Percentiles rank a stretch among this genome's conserved stretches.
Conservation (phyloP, 2,329 filamentous ascomycete genomes). For the Epichloe festucae region DNA sequence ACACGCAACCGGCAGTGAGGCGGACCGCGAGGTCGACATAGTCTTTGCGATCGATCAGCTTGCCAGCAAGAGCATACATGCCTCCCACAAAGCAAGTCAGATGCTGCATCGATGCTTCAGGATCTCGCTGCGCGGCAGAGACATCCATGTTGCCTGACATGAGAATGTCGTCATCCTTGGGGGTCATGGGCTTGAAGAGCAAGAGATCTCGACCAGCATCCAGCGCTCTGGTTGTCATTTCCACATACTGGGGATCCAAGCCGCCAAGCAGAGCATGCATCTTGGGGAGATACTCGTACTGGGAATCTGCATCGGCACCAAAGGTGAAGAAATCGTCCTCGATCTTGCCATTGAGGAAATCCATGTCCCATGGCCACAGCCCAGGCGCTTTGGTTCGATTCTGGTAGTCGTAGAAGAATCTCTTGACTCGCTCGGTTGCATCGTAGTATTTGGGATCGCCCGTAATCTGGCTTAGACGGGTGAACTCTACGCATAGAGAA, state of each 20-base stretch:
- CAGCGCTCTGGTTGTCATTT: slow-evolving; percentile 51
- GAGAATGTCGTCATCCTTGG: slow-evolving; percentile 45
- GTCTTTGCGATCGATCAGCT: slow-evolving; percentile 38
- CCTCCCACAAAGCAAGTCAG: slow-evolving; percentile 59
- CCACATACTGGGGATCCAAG: slow-evolving; percentile 44
- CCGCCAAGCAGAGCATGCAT: slow-evolving; percentile 53
- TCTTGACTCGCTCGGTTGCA: slow-evolving; percentile 60
- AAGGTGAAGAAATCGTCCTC: slow-evolving; percentile 27
- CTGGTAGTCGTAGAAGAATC: slow-evolving; percentile 52
- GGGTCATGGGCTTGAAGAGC: slow-evolving; percentile 56
- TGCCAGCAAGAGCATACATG: slow-evolving; percentile 54
- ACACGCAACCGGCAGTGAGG: slow-evolving; percentile 39
- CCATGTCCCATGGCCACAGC: slow-evolving; percentile 56
- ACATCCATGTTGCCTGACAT: slow-evolving; percentile 34
- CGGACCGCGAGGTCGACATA: slow-evolving; percentile 33
- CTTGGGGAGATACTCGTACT: slow-evolving; percentile 50
- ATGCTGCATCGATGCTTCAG: slow-evolving; percentile 36
- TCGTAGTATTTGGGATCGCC: slow-evolving; percentile 63
- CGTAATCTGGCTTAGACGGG: slow-evolving; percentile 59
- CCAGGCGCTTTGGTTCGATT: slow-evolving; percentile 55
- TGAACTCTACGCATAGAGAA: slow-evolving; percentile 63
- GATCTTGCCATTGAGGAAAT: slow-evolving; percentile 42
- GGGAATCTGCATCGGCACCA: slow-evolving; percentile 33
- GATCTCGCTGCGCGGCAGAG: slow-evolving; percentile 15
- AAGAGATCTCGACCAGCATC: slow-evolving; percentile 48